Base-by-base conservation (phyloP, 352 stramenopile genomes). In the Plasmopara halstedii region DNA sequence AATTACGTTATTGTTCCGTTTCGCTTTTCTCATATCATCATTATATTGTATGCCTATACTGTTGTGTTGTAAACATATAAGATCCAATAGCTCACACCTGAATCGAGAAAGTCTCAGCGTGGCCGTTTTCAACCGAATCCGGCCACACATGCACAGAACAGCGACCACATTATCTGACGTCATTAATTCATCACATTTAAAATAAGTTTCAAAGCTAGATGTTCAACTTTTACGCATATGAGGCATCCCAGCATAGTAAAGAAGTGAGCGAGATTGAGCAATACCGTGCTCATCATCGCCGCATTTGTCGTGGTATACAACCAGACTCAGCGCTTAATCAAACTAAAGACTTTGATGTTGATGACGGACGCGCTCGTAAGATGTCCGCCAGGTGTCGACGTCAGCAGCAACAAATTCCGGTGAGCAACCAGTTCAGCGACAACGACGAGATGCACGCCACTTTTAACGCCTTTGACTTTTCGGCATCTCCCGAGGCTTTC, bases 391-490 rank as follows among this genome's bases (percentile, higher is more conserved):
- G 56, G 32, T 60, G 61, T 52, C 55, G 54, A 2, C 56, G 52
- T 2, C 50, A 71, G 19, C 44, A 59, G 19, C 57, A 58, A 31
- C 47, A 48, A 6, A 17, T 58, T 27, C 50, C 50, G 8, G 29
- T 62, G 2, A 49, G 21, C 33, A 63, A 67, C 7, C 63, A 67
- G 23, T 48, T 59, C 10, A 26, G 56, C 9, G 52, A 58, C 6
- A 41, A 42, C 20, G 20, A 50, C 9, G 54, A 64, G 35, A 38
- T 57, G 49, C 46, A 40, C 42, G 35, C 47, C 46, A 23, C 37
- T 29, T 69, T 74, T 27, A 77, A 75, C 40, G 69, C 69, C 15
- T 77, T 81, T 46, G 66, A 77, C 55, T 75, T 73, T 26, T 58
- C 42, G 8, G 40, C 48, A 32, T 69, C 64, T 1, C 67, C 67